phyloP scores from a whole-genome alignment of 2,329 filamentous ascomycete genomes.

The Eutypa lata region DNA sequence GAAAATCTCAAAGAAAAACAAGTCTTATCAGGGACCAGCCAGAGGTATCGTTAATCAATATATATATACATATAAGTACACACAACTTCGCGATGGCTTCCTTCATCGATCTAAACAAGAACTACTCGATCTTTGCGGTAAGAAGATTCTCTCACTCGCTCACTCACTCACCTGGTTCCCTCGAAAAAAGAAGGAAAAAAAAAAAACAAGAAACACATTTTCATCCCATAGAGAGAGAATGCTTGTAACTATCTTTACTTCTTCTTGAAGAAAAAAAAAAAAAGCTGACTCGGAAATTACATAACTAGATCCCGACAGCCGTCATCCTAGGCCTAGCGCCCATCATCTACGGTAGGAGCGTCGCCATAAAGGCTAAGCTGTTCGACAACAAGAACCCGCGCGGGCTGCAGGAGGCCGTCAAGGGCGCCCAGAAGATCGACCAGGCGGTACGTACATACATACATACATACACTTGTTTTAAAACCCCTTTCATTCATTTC shows the following conservation, averaged over 20 bases:
- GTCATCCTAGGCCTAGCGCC: constrained; percentile 11
- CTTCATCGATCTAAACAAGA: constrained; percentile 14
- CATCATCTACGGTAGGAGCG: constrained; percentile 8
- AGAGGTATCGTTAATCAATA: no score
- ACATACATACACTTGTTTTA: background rate
- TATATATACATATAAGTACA: no score
- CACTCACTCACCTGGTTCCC: background rate
- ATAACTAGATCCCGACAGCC: constrained; percentile 13
- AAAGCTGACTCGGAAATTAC: background rate
- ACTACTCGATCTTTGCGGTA: constrained; percentile 22
- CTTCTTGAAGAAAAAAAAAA: no score
- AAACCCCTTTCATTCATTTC: background rate
- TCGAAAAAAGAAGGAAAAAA: no score
- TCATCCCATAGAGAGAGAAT: no score
- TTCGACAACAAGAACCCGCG: constrained; percentile 16
- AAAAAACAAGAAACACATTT: no score
- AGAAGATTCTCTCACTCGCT: background rate
- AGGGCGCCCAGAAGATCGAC: constrained; percentile 13
- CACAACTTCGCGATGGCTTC: constrained; percentile 7
- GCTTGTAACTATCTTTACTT: no score
- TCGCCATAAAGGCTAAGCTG: background rate
- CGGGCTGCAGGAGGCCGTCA: constrained; percentile 7
- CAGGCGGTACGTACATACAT: constrained; percentile 12
- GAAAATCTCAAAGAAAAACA: no score
- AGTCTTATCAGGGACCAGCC: no score